Evolutionary conservation across 441 rosid genomes (phyloP), one percentile per base, ranked within the genome.

Genomic region (Mallotus repandus): DNA sequence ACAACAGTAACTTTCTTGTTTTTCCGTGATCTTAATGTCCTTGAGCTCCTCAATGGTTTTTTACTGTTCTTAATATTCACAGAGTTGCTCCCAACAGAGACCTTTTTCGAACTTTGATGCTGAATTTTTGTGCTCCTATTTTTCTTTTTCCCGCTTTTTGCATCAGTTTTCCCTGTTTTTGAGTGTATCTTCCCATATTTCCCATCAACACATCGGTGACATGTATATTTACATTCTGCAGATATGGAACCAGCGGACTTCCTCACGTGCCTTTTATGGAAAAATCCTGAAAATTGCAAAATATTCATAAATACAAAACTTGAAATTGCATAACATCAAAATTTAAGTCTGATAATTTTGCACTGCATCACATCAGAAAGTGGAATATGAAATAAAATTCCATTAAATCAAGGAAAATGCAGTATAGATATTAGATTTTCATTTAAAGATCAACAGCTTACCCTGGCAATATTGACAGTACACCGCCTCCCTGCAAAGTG

Each of bases 401-500:
- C 15, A n/a, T 59, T 46, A 66, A 14, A 57, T 19, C 49, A 73
- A 25, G 56, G 15, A 16, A 54, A 62, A 16, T 7, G 5, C 43
- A 4, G 53, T 4, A 57, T 43, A 25, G 66, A 15, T 18, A 60
- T 15, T 50, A 35, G 35, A 50, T 52, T 38, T 41, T 29, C 32
- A 65, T n/a, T 46, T 60, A 21, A 77, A 65, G 66, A 77, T 65
- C 67, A 83, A 79, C 55, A 56, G 73, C 92, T 81, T 79, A 96
- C 99, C 88, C 79, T 90, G 80, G 85, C 99, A 96, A 81, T 72
- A 74, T 73, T 86, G 89, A 85, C 99, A 96, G 87, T 88, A 73
- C 55, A 89, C 94, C 69, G 96, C 96, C 76, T 96, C 99, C 86
- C 99, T 96, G 98, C 72, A 73, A 79, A 80, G 52, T 21, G n/a